Percentiles rank a stretch among this genome's conserved stretches.
phyloP scores from a whole-genome alignment of 177 flowering plant species.

The Telopea speciosissima region DNA sequence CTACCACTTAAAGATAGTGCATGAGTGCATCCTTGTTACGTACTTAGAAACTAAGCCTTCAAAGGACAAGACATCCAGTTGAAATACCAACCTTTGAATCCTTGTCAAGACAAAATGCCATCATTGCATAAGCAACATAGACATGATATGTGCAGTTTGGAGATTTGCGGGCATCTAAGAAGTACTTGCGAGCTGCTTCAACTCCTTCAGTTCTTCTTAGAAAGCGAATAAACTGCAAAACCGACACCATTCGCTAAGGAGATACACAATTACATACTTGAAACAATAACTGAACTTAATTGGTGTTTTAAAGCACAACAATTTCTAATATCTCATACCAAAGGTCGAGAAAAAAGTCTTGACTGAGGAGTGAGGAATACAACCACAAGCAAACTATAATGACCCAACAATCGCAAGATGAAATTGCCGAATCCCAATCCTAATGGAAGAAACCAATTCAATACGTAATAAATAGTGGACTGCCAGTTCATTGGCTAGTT shows the following conservation, averaged over 20 bases:
- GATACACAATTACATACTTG: not conserved
- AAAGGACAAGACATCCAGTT: not conserved
- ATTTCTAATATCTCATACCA: not conserved
- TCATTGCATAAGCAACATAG: constrained; percentile 88
- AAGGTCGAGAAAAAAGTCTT: not conserved
- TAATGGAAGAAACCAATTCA: no score
- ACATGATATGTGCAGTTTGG: constrained; percentile 91
- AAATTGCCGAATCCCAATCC: no score
- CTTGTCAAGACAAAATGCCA: constrained; percentile 97
- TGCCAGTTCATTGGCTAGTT: no score
- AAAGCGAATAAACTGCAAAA: constrained; percentile 76
- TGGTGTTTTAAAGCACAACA: not conserved
- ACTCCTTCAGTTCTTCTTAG: constrained; percentile 90
- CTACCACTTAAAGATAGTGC: not conserved
- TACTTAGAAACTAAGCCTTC: not conserved
- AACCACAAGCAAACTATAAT: no score
- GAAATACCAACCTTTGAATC: constrained; percentile 63
- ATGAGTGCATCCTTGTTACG: not conserved
- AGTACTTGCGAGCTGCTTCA: constrained; percentile 96
- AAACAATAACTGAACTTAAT: constrained; percentile 4
- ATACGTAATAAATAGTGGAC: no score
- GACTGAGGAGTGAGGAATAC: not conserved
- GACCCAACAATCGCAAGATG: no score
- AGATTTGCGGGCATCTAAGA: constrained; percentile 82
- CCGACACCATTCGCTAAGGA: not conserved